A percentile compares a stretch with the other conserved stretches of the same genome.
Conservation (phyloP, 23 red algal species). For the Gracilariopsis chorda region DNA sequence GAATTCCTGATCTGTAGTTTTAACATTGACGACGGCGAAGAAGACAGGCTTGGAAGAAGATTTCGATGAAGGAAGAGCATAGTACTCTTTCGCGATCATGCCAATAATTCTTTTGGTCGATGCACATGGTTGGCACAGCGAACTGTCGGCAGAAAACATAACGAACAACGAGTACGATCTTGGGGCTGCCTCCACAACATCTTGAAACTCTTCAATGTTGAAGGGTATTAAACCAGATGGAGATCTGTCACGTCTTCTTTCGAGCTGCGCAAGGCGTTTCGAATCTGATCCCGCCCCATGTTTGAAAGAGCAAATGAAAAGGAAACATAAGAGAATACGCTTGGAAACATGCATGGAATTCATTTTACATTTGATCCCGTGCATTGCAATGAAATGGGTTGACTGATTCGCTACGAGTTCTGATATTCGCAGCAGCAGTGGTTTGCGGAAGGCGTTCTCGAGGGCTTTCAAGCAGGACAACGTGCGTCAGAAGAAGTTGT, state of each 20-base stretch:
- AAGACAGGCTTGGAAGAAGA: slow-evolving; percentile 30
- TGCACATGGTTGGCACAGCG: slow-evolving; percentile 38
- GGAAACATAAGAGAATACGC: too few relatives aligned
- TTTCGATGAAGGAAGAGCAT: not conserved
- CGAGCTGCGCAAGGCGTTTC: not conserved
- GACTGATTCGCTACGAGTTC: too few relatives aligned
- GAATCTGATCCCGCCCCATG: not conserved
- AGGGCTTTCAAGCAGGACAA: too few relatives aligned
- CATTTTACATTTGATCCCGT: too few relatives aligned
- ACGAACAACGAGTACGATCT: slow-evolving; percentile 46
- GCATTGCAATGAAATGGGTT: too few relatives aligned
- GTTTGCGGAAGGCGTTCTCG: too few relatives aligned
- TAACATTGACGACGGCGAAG: slow-evolving; percentile 49
- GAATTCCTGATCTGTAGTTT: slow-evolving; percentile 14
- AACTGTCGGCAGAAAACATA: slow-evolving; percentile 50
- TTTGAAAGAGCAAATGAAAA: not conserved
- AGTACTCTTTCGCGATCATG: slow-evolving; percentile 1
- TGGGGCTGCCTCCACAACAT: slow-evolving; percentile 20
- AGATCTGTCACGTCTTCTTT: not conserved
- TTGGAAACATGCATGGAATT: too few relatives aligned
- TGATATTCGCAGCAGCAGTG: too few relatives aligned
- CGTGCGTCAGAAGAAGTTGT: too few relatives aligned
- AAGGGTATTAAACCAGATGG: slow-evolving; percentile 4
- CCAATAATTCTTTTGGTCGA: not conserved
- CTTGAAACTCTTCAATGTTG: slow-evolving; percentile 1